These are phyloP conservation scores for Suillus subalutaceus DNA, from an alignment of 768 basidiomycete species.

Conservation along the genomic window DNA sequence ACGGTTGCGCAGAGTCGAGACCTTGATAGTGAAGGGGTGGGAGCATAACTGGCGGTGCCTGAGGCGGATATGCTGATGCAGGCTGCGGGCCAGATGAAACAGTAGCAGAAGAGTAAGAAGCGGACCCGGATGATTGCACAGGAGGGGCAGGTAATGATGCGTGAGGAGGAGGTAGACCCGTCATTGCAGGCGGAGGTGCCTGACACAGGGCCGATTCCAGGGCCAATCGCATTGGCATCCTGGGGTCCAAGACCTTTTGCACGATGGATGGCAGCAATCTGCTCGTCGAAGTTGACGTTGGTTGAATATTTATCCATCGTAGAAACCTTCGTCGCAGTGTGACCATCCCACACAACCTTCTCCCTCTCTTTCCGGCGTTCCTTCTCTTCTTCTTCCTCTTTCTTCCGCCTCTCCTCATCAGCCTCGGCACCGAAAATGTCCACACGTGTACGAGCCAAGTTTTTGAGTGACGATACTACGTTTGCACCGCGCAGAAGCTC, in stretches of 20 bases:
- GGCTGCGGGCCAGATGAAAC: conserved; percentile 93
- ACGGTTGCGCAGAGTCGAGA: conserved; percentile 73
- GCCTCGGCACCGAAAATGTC: conserved; percentile 96
- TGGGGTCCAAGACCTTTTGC: conserved; percentile 88
- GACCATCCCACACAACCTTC: conserved; percentile 98
- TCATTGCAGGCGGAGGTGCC: conserved; percentile 64
- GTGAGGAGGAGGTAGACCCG: conserved; percentile 67
- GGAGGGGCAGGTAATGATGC: conserved; percentile 77
- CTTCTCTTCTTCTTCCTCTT: conserved; percentile 85
- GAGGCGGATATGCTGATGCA: conserved; percentile 64
- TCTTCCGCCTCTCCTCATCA: conserved; percentile 87
- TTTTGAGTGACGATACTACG: conserved; percentile 90
- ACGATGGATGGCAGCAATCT: conserved; percentile 95
- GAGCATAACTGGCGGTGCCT: conserved; percentile 73
- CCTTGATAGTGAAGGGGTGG: conserved; percentile 87
- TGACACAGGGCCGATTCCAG: conserved; percentile 84
- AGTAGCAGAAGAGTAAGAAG: conserved; percentile 75
- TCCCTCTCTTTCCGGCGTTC: conserved; percentile 86
- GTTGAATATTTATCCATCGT: conserved; percentile 93
- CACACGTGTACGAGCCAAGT: conserved; percentile 92
- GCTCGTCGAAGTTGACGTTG: conserved; percentile 94
- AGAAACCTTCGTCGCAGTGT: conserved; percentile 90
- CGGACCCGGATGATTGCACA: conserved; percentile 43
- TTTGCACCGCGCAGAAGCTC: conserved; percentile 91
- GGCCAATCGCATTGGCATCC: conserved; percentile 80